These are phyloP conservation scores for Cytospora leucostoma DNA, from an alignment of 2,329 filamentous ascomycete species.

Conservation along the genomic window DNA sequence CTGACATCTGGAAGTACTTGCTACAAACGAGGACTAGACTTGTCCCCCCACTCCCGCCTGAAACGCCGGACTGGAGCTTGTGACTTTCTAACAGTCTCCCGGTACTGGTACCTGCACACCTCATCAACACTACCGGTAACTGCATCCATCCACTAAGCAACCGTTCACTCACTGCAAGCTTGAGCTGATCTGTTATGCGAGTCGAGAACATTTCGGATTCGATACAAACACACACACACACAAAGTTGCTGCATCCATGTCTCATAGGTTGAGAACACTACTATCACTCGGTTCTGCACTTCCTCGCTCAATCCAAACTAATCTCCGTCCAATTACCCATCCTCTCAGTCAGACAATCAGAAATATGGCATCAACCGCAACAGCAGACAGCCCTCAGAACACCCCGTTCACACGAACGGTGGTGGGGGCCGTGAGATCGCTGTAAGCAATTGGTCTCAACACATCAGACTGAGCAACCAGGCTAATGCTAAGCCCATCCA, in stretches of 20 bases:
- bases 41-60: not conserved
- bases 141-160: not conserved
- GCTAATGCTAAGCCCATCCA: slow-evolving; percentile 38
- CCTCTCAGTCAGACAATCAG: not conserved
- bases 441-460: slow-evolving; percentile 57
- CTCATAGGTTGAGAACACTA: not conserved
- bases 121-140: not conserved
- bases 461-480: slow-evolving; percentile 4
- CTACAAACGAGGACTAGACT: not conserved
- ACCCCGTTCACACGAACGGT: slow-evolving; percentile 59
- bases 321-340: not conserved
- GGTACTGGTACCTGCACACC: not conserved
- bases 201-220: not conserved
- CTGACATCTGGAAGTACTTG: not conserved
- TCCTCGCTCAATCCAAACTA: not conserved
- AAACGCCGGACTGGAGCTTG: too few species aligned
- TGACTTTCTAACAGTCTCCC: not conserved
- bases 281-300: not conserved
- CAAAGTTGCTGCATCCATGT: not conserved
- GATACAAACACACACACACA: too few species aligned
- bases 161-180: not conserved
- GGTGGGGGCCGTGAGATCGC: slow-evolving; percentile 73
- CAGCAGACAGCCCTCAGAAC: slow-evolving; percentile 17
- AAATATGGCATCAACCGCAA: slow-evolving; percentile 17
- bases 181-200: not conserved